phyloP scores from a whole-genome alignment of 257 asterid genomes.

The Leonotis leonurus region DNA sequence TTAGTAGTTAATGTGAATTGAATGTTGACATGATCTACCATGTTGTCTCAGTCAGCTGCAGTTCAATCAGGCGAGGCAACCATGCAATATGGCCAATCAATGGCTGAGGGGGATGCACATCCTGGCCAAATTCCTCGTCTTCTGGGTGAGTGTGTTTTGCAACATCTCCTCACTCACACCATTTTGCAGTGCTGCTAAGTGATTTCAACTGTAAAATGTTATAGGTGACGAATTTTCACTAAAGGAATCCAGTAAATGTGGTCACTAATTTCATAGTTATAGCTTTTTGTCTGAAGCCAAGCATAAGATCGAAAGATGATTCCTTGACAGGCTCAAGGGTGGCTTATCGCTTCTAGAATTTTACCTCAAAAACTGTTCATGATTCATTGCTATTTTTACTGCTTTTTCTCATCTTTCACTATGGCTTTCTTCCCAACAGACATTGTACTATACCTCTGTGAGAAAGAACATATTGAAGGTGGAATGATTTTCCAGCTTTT shows the following conservation, averaged over 20 bases:
- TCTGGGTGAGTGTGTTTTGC: conserved; percentile 58
- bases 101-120: conserved; percentile 51
- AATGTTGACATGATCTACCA: conserved; percentile 5
- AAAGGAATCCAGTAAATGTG: no score
- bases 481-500: conserved; percentile 98
- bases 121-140: conserved; percentile 91
- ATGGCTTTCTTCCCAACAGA: conserved; percentile 40
- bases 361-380: background rate
- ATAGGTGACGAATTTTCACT: no score
- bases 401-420: conserved; percentile 10
- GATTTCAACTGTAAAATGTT: no score
- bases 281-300: background rate
- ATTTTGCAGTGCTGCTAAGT: no score
- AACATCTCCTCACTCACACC: no score
- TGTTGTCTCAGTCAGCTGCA: conserved; percentile 63
- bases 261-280: no score
- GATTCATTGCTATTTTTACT: background rate
- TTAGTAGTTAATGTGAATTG: background rate
- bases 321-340: background rate
- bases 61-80: conserved; percentile 66
- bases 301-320: background rate
- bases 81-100: conserved; percentile 73
- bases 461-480: conserved; percentile 94
- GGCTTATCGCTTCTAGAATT: background rate
- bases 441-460: conserved; percentile 87